Conservation (phyloP, 179 eudicot species). For the Pouteria campechiana region DNA sequence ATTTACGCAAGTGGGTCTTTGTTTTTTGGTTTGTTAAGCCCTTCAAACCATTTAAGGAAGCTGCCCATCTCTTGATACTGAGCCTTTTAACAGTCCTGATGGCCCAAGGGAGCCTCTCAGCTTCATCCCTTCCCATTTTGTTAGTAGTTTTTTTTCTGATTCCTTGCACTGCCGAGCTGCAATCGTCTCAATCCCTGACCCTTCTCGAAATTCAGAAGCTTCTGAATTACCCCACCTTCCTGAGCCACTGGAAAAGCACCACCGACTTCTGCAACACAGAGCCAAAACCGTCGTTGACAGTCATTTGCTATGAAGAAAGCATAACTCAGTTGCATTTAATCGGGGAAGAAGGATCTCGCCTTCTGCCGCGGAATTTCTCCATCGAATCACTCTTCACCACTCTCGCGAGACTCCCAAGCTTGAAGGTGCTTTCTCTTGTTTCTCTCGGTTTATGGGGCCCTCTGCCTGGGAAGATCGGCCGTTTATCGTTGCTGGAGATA, state of each 20-base stretch:
- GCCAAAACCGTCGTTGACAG: slow-evolving; percentile 42
- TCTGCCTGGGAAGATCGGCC: slow-evolving; percentile 38
- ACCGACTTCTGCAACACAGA: slow-evolving; percentile 62
- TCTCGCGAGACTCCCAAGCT: slow-evolving; percentile 46
- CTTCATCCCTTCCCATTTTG: too few relatives aligned
- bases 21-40: too few relatives aligned
- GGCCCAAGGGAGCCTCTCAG: too few relatives aligned
- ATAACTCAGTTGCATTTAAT: slow-evolving; percentile 67
- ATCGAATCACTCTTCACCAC: slow-evolving; percentile 44
- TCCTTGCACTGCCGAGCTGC: slow-evolving; percentile 32
- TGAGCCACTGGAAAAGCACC: slow-evolving; percentile 46
- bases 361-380: slow-evolving; percentile 56
- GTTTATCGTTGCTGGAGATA: slow-evolving; percentile 54
- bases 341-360: slow-evolving; percentile 30
- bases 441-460: slow-evolving; percentile 77
- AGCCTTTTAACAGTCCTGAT: too few relatives aligned
- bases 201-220: slow-evolving; percentile 48
- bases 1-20: too few relatives aligned
- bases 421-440: slow-evolving; percentile 79
- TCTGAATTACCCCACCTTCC: slow-evolving; percentile 42
- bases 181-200: slow-evolving; percentile 46
- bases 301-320: slow-evolving; percentile 69
- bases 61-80: too few relatives aligned
- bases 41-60: too few relatives aligned
- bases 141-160: slow-evolving; percentile 15